Evolutionary conservation across 306 rosid genomes (phyloP).

Genomic region (Pueraria montana): DNA sequence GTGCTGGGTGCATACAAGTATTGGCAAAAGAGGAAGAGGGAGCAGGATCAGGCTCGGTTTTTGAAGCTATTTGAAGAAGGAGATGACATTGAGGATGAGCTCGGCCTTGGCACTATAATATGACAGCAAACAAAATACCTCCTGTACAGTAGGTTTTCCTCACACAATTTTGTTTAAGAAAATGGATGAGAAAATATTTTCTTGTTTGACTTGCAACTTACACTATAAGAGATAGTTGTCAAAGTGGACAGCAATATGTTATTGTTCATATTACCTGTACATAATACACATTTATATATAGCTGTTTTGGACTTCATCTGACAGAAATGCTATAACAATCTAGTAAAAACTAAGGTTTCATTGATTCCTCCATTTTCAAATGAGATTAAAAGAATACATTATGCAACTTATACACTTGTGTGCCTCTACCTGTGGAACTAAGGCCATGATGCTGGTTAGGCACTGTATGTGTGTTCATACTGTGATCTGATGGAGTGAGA

Average conservation of each 20-base stretch:
- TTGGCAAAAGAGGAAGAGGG: constrained; percentile 91
- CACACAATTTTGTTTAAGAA: constrained; percentile 55
- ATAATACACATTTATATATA: constrained; percentile 13
- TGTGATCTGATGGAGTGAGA: background rate
- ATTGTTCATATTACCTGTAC: constrained; percentile 45
- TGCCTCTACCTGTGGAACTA: background rate
- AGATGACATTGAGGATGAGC: constrained; percentile 91
- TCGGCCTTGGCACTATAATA: constrained; percentile 70
- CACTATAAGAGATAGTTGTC: constrained; percentile 1
- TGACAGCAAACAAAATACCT: constrained; percentile 55
- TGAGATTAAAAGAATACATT: constrained; percentile 1
- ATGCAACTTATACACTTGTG: too few relatives aligned
- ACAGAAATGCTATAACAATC: constrained; percentile 4
- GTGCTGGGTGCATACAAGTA: constrained; percentile 61
- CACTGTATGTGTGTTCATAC: background rate
- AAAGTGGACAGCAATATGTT: background rate
- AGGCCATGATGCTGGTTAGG: background rate
- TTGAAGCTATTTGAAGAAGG: constrained; percentile 84
- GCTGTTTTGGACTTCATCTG: constrained; percentile 30
- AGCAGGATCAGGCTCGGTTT: constrained; percentile 93
- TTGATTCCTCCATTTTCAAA: constrained; percentile 30
- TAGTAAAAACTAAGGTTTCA: constrained; percentile 6
- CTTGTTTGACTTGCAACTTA: constrained; percentile 1
- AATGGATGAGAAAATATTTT: constrained; percentile 30
- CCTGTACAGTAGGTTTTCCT: constrained; percentile 62